Conservation (phyloP, 805 yeast species). For the Groenewaldozyma salmanticensis region DNA sequence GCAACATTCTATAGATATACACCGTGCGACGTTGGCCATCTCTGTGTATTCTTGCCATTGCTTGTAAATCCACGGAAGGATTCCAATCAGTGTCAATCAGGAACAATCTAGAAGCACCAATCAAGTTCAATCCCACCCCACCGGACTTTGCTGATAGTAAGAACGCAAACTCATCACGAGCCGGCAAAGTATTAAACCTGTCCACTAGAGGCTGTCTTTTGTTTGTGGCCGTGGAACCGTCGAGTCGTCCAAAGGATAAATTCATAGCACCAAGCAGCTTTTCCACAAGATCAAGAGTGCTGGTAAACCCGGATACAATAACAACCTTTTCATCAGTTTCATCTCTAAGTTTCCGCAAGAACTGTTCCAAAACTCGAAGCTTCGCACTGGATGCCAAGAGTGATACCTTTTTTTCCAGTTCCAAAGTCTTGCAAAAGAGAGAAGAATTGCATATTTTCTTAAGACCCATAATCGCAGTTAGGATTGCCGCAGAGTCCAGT, state of each 20-base stretch:
- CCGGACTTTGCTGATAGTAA: conserved; percentile 85
- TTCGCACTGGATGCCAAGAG: conserved; percentile 42
- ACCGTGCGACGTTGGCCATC: conserved; percentile 84
- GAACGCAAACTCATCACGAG: conserved; percentile 45
- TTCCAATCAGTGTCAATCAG: conserved; percentile 96
- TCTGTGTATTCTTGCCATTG: conserved; percentile 91
- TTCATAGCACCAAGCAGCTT: conserved; percentile 32
- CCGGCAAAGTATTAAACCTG: conserved; percentile 47
- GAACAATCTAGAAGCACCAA: conserved; percentile 82
- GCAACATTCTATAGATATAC: conserved; percentile 68
- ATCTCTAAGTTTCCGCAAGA: conserved; percentile 41
- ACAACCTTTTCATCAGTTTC: conserved; percentile 64
- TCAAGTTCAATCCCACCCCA: conserved; percentile 81
- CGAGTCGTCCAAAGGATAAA: conserved; percentile 53
- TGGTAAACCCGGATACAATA: conserved; percentile 78
- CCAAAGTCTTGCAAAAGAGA: too few species aligned
- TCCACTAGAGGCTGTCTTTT: conserved; percentile 57
- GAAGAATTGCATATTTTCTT: conserved; percentile 84
- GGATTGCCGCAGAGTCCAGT: conserved; percentile 29
- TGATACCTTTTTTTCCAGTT: conserved; percentile 37
- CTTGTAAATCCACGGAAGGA: conserved; percentile 85
- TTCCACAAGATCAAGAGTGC: conserved; percentile 73
- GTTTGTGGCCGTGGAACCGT: conserved; percentile 71
- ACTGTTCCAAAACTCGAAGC: conserved; percentile 44
- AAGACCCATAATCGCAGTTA: conserved; percentile 62